Percentiles rank a stretch among this genome's conserved stretches.
Conservation (phyloP, 495 filamentous ascomycete species). For the Neurospora sp. region DNA sequence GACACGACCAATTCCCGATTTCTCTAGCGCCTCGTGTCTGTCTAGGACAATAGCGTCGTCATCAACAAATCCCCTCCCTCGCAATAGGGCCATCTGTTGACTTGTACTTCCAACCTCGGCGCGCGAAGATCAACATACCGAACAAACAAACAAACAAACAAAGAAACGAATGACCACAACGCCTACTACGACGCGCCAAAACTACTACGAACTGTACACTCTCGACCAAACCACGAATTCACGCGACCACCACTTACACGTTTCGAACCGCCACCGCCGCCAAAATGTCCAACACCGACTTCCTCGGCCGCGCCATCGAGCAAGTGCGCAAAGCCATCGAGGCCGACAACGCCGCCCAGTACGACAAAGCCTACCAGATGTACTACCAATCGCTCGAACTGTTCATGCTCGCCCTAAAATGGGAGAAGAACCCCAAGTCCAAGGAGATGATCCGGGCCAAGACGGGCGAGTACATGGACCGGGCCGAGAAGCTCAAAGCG, state of each 20-base stretch:
- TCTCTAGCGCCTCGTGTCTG: neutral
- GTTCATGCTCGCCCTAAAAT: constrained; percentile 95
- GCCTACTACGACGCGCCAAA: neutral
- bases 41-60: neutral
- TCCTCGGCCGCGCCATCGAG: constrained; percentile 89
- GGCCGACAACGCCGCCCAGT: constrained; percentile 87
- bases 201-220: neutral
- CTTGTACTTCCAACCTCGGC: neutral
- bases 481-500: constrained; percentile 91
- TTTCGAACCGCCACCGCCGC: neutral
- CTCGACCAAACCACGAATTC: neutral
- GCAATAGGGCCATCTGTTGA: neutral
- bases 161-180: neutral
- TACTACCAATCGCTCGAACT: constrained; percentile 92
- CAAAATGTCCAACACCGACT: constrained; percentile 91
- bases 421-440: constrained; percentile 93
- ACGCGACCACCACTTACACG: neutral
- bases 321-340: constrained; percentile 96
- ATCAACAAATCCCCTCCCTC: neutral
- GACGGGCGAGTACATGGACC: constrained; percentile 92
- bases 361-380: constrained; percentile 87
- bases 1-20: neutral
- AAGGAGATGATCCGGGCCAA: constrained; percentile 96
- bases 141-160: neutral
- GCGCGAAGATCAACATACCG: neutral